Evolutionary conservation across 371 early-diverging fungal species (phyloP).

Genomic region (Mycotypha africana): DNA sequence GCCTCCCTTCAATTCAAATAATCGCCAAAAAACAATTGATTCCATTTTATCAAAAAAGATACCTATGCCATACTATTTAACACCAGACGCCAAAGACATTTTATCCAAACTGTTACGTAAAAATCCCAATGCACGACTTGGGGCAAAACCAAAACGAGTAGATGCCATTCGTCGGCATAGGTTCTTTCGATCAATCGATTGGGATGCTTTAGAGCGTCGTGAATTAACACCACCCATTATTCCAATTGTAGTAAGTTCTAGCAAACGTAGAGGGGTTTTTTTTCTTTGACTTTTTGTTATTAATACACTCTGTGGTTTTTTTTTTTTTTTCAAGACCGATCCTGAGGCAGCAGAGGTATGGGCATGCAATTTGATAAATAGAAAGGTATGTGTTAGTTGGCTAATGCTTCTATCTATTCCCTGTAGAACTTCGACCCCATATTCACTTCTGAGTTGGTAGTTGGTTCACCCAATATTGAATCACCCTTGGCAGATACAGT

Average conservation of each 20-base stretch:
- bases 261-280: too few relatives aligned
- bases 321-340: conserved; percentile 21
- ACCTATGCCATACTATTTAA: conserved; percentile 66
- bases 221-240: conserved; percentile 72
- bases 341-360: conserved; percentile 42
- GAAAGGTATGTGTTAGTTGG: too few relatives aligned
- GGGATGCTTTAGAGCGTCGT: conserved; percentile 60
- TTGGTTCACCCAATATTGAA: conserved; percentile 2
- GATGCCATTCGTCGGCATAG: conserved; percentile 78
- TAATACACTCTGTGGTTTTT: background rate
- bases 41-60: conserved; percentile 73
- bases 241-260: conserved; percentile 63
- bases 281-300: background rate
- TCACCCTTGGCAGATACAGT: conserved; percentile 2
- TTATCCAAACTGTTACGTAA: conserved; percentile 63
- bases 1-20: conserved; percentile 76
- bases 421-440: conserved; percentile 32
- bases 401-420: too few relatives aligned
- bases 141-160: conserved; percentile 64
- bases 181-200: conserved; percentile 86
- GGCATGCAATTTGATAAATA: too few relatives aligned
- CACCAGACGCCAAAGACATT: conserved; percentile 60
- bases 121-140: conserved; percentile 65
- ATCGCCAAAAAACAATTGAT: conserved; percentile 74
- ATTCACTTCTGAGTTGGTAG: conserved; percentile 24